phyloP scores from a whole-genome alignment of 1,284 basidiomycete species.

The Spongispora temasekensis region DNA sequence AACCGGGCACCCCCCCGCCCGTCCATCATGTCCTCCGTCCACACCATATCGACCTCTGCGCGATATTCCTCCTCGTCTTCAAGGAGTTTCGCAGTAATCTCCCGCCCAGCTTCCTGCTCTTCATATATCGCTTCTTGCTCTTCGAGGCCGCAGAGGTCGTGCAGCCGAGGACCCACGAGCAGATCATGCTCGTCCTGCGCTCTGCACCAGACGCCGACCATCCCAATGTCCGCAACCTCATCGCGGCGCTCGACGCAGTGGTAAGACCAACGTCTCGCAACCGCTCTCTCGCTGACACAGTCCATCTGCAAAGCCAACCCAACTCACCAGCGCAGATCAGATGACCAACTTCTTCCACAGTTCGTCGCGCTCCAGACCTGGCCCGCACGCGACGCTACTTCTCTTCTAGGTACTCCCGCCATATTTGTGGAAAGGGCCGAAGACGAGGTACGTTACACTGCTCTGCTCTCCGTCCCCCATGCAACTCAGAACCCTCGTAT shows the following conservation, averaged over 20 bases:
- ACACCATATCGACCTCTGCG: slow-evolving; percentile 70
- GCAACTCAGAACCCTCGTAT: slow-evolving; percentile 5
- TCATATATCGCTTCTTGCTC: slow-evolving; percentile 62
- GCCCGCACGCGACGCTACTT: slow-evolving; percentile 5
- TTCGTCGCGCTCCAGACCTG: slow-evolving; percentile 33
- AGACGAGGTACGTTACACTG: slow-evolving; percentile 41
- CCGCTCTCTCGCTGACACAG: slow-evolving; percentile 15
- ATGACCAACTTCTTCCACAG: slow-evolving; percentile 66
- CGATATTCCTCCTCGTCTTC: slow-evolving; percentile 59
- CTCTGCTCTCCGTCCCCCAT: not conserved
- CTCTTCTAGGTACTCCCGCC: slow-evolving; percentile 44
- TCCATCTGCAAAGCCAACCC: slow-evolving; percentile 42
- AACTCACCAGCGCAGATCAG: slow-evolving; percentile 55
- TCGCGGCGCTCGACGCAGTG: slow-evolving; percentile 42
- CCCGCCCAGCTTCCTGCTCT: slow-evolving; percentile 59
- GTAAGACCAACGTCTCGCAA: slow-evolving; percentile 36
- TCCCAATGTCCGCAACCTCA: slow-evolving; percentile 33
- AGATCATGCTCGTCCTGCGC: slow-evolving; percentile 36
- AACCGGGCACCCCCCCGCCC: slow-evolving; percentile 47
- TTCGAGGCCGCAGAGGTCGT: slow-evolving; percentile 57
- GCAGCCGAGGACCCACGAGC: slow-evolving; percentile 41
- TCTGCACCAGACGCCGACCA: slow-evolving; percentile 29
- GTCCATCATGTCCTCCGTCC: slow-evolving; percentile 65
- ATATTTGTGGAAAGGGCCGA: slow-evolving; percentile 56
- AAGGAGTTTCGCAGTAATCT: slow-evolving; percentile 54